Percentiles rank a stretch among this genome's conserved stretches.
Conservation (phyloP, 1,284 basidiomycete genomes). For the Cryptococcus neoformans region DNA sequence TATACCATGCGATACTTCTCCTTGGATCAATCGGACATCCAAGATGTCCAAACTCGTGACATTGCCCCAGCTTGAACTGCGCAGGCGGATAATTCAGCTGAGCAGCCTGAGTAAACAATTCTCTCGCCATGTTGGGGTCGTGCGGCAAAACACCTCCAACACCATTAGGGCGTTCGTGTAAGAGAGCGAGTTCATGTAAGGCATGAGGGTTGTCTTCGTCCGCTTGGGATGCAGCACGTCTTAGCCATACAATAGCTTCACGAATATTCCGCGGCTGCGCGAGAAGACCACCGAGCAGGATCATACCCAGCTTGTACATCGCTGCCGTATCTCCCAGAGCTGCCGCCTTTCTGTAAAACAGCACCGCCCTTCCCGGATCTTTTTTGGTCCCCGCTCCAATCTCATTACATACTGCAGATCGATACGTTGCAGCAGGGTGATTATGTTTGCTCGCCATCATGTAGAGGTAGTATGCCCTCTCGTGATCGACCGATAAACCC, state of each 20-base stretch:
- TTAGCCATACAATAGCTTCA: conserved; percentile 93
- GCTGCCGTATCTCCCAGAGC: conserved; percentile 95
- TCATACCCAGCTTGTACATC: conserved; percentile 99
- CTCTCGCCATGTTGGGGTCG: conserved; percentile 67
- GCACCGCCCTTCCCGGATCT: conserved; percentile 81
- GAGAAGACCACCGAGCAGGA: conserved; percentile 79
- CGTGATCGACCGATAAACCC: conserved; percentile 93
- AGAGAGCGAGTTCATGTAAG: conserved; percentile 88
- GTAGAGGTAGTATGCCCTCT: conserved; percentile 97
- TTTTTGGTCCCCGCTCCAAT: conserved; percentile 96
- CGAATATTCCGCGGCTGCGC: conserved; percentile 81
- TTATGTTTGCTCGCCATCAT: conserved; percentile 97
- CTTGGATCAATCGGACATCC: conserved; percentile 90
- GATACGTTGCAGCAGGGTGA: conserved; percentile 91
- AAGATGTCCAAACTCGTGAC: conserved; percentile 88
- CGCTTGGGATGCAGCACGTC: conserved; percentile 91
- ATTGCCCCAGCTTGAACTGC: conserved; percentile 93
- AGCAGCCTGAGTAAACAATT: conserved; percentile 86
- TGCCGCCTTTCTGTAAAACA: conserved; percentile 96
- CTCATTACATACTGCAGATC: conserved; percentile 98
- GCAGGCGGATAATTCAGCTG: conserved; percentile 91
- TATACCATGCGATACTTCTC: conserved; percentile 96
- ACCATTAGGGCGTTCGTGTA: conserved; percentile 67
- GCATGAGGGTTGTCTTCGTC: conserved; percentile 99
- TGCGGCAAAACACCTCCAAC: conserved; percentile 38